These are phyloP conservation scores for Sporormia fimetaria DNA, from an alignment of 495 filamentous ascomycete genomes.

Conservation along the genomic window DNA sequence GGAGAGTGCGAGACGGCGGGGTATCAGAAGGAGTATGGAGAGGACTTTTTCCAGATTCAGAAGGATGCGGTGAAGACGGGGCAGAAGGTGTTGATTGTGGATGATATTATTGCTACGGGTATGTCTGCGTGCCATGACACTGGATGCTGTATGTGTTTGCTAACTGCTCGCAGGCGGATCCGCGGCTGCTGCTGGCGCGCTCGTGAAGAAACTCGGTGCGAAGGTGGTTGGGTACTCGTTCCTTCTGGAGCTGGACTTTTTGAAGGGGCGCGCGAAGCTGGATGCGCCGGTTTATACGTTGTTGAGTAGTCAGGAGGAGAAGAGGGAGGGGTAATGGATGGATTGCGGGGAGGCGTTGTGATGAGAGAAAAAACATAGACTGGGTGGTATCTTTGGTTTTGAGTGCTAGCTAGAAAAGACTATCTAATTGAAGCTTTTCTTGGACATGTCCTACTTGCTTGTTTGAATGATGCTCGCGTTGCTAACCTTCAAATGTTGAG, in stretches of 20 bases:
- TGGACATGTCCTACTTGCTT: too few relatives aligned
- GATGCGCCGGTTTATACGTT: constrained; percentile 77
- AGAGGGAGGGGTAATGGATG: too few relatives aligned
- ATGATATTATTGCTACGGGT: constrained; percentile 99
- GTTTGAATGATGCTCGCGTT: too few relatives aligned
- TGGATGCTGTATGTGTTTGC: constrained; percentile 5
- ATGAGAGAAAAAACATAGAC: too few relatives aligned
- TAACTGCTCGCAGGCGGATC: constrained; percentile 60
- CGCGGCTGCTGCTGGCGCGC: constrained; percentile 71
- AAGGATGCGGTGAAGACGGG: constrained; percentile 68
- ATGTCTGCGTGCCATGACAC: constrained; percentile 28
- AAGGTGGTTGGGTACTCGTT: constrained; percentile 79
- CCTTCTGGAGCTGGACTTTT: constrained; percentile 89
- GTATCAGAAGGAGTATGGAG: constrained; percentile 93
- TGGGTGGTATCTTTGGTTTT: too few relatives aligned
- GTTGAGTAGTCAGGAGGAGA: constrained; percentile 48
- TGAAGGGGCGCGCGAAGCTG: constrained; percentile 85
- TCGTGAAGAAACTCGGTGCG: constrained; percentile 80
- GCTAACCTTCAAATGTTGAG: too few relatives aligned
- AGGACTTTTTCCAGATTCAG: constrained; percentile 96
- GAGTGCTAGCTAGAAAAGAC: too few relatives aligned
- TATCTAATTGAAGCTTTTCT: too few relatives aligned
- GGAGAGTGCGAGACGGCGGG: constrained; percentile 70
- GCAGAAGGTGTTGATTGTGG: constrained; percentile 82
- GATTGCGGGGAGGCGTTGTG: too few relatives aligned